Base-by-base conservation (phyloP, 169 alveolate genomes). In the Eimeria tenella region DNA sequence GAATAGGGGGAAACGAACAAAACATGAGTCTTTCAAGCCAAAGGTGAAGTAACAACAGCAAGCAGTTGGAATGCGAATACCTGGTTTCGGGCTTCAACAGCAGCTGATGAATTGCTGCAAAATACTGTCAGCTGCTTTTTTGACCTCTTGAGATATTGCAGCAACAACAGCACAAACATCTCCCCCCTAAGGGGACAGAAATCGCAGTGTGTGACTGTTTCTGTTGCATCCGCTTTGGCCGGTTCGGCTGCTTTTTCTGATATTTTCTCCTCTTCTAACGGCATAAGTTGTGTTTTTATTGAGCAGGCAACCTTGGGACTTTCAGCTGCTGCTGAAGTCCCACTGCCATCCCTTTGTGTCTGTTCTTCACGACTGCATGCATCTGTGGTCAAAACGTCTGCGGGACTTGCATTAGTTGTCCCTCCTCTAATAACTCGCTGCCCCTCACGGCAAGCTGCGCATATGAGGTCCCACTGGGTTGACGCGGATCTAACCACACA, bases 141-240 rank as follows among this genome's bases (percentile, higher is more conserved):
- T n/a, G 92, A 84, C 31, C 25, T 56, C 65, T 63, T 84, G 62
- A 84, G 63, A 7, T 63, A 63, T 84, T 84, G 92, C 62, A 84
- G 19, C 55, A 84, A 63, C 92, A 84, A 42, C 50, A 84, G 25
- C 8, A 84, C 92, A 25, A 84, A 73, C 92, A 84, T 84, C 31
- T 84, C 92, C 53, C 92, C 92, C 15, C 92, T 56, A 25, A 84
- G 92, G 11, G 79, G 92, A 31, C 92, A 84, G 17, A 84, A 84
- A 31, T 84, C 92, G 63, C 92, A 84, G 65, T 31, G 73, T 11
- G 62, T 31, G 19, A 25, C 75, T n/a, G 90, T 8, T 56, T 58
- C 90, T 56, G 63, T 50, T 84, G 82, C 5, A 1, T 82, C 62
- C 6, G 15, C 75, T 17, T 82, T 58, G 13, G 31, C 10, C 19